Evolutionary conservation across 176 grass and related monocot species (phyloP).

Genomic region (Oryza coarctata): DNA sequence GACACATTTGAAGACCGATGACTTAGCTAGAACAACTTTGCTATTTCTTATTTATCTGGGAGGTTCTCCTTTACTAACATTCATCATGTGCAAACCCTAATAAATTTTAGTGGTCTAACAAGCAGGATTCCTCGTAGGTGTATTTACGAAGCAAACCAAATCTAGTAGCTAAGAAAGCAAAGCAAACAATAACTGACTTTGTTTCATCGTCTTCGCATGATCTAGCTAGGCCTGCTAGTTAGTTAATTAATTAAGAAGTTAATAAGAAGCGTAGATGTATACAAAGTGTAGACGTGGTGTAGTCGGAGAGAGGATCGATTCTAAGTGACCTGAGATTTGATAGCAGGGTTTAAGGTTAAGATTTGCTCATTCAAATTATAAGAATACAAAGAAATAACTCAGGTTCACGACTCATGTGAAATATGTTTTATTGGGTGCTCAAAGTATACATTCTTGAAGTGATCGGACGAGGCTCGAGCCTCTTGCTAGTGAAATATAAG

Average conservation of each 20-base stretch:
- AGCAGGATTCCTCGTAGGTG: not conserved
- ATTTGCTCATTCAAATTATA: no score
- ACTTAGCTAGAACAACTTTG: conserved; percentile 19
- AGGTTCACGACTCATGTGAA: no score
- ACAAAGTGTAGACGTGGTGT: no score
- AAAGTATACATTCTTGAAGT: no score
- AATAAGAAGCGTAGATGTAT: not conserved
- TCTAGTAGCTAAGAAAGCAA: conserved; percentile 10
- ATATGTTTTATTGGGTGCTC: no score
- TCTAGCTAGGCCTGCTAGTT: not conserved
- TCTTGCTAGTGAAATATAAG: no score
- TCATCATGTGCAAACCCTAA: conserved; percentile 22
- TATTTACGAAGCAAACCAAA: conserved; percentile 12
- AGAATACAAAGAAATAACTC: no score
- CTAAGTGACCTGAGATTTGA: no score
- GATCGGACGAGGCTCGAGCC: no score
- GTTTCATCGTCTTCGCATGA: not conserved
- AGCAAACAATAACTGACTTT: conserved; percentile 5
- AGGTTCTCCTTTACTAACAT: conserved; percentile 50
- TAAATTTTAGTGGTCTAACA: conserved; percentile 17
- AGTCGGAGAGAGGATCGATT: no score
- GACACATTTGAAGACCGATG: conserved; percentile 56
- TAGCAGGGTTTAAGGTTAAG: no score
- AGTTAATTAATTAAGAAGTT: not conserved
- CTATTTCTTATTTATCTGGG: conserved; percentile 20